Evolutionary conservation across 176 grass and related monocot species (phyloP).

Genomic region (Triticum urartu): DNA sequence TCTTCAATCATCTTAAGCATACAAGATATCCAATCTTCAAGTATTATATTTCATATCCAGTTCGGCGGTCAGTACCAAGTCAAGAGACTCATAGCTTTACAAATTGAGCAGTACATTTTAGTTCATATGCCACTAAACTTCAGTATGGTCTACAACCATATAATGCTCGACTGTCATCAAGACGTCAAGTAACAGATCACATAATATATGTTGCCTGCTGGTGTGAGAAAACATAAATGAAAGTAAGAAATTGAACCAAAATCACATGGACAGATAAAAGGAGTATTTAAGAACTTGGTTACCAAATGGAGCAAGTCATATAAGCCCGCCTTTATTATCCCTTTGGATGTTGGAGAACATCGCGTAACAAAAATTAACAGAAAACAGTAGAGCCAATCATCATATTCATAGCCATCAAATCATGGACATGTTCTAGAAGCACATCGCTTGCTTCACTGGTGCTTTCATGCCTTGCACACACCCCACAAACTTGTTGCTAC

Average conservation of each 20-base stretch:
- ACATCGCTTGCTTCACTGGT: conserved; percentile 49
- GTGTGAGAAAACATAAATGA: neutral
- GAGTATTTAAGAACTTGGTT: neutral
- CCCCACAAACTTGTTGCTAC: conserved; percentile 44
- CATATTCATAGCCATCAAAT: too few relatives aligned
- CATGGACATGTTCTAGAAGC: conserved; percentile 26
- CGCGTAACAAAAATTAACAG: neutral
- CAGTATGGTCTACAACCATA: neutral
- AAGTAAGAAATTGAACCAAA: neutral
- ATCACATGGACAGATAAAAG: neutral
- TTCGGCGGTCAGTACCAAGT: neutral
- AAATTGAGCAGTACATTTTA: too few relatives aligned
- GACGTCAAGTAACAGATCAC: neutral
- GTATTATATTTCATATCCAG: neutral
- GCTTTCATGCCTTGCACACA: conserved; percentile 40
- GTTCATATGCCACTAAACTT: neutral
- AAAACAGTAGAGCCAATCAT: neutral
- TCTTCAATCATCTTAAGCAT: neutral
- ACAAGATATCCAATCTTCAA: neutral
- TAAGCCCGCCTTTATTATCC: neutral
- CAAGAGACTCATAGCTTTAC: too few relatives aligned
- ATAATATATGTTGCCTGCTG: neutral
- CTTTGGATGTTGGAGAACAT: neutral
- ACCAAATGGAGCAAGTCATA: neutral
- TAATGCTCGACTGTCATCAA: neutral